Percentiles rank a stretch among this genome's conserved stretches.
These are phyloP conservation scores for Fusarium abutilonis DNA, from an alignment of 2,329 filamentous ascomycete genomes.

Conservation along the genomic window DNA sequence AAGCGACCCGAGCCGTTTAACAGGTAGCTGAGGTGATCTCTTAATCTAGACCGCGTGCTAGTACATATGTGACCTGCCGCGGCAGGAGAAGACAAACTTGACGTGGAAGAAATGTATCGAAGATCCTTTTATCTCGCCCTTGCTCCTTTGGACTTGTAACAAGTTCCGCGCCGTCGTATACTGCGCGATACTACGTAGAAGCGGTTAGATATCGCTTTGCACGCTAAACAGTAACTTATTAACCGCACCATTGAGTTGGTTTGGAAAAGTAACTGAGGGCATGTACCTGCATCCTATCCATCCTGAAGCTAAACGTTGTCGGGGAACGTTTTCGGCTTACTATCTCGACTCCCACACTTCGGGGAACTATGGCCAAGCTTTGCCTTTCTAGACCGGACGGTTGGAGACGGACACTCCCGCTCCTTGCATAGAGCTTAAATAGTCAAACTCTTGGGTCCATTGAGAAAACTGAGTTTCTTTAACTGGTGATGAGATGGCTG, in stretches of 20 bases:
- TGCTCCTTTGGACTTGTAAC: neutral
- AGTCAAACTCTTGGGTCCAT: conserved; percentile 12
- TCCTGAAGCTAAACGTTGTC: too few species aligned
- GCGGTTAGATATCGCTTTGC: neutral
- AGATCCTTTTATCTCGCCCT: neutral
- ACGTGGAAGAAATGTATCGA: neutral
- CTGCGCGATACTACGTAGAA: neutral
- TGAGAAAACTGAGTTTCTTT: neutral
- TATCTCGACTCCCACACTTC: neutral
- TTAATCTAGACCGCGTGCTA: neutral
- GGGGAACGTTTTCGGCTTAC: too few species aligned
- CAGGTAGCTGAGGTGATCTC: neutral
- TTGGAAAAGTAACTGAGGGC: neutral
- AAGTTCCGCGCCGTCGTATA: neutral
- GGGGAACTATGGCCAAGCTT: neutral
- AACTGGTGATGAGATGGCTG: neutral
- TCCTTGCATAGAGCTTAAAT: conserved; percentile 29
- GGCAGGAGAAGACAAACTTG: neutral
- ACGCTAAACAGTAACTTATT: neutral
- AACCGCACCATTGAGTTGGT: neutral
- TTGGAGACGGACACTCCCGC: conserved; percentile 32
- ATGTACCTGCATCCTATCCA: neutral
- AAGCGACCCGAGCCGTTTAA: conserved; percentile 35
- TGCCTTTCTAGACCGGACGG: neutral
- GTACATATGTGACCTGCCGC: neutral